A percentile compares a stretch with the other conserved stretches of the same genome.
Evolutionary conservation across 345 rosid genomes (phyloP).

Genomic region (Aegle marmelos): DNA sequence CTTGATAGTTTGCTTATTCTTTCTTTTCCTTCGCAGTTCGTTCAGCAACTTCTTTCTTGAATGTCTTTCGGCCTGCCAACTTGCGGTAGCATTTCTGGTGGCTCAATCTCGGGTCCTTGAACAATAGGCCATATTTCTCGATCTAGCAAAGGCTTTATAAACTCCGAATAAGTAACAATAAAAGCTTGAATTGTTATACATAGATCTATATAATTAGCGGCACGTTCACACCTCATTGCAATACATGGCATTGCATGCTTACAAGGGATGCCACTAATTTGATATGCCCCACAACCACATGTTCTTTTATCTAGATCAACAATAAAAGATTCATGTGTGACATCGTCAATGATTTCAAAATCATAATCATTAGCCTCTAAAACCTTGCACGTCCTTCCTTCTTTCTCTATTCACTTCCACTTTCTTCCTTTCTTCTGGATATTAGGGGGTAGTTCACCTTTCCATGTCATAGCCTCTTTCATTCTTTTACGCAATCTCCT

Average conservation of each 20-base stretch:
- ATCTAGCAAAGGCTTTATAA: background rate
- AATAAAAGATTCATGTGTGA: background rate
- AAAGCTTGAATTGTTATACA: background rate
- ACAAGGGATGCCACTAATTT: background rate
- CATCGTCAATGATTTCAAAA: background rate
- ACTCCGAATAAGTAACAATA: background rate
- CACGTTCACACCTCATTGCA: background rate
- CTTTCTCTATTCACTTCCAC: background rate
- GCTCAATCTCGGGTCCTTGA: no score
- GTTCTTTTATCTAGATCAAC: background rate
- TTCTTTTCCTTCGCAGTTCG: no score
- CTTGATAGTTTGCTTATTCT: no score
- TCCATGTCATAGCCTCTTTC: background rate
- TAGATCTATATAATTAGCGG: background rate
- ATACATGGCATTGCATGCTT: background rate
- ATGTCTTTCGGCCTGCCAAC: no score
- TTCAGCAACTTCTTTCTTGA: no score
- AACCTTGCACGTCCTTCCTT: background rate
- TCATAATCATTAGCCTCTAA: background rate
- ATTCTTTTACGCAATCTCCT: no score
- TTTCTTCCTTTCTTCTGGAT: no score
- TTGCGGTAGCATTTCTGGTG: no score
- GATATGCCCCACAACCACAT: background rate
- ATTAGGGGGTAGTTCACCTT: background rate
- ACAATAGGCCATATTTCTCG: background rate